Evolutionary conservation across 2,329 filamentous ascomycete genomes (phyloP).

Genomic region (Aspergillus clavatus): DNA sequence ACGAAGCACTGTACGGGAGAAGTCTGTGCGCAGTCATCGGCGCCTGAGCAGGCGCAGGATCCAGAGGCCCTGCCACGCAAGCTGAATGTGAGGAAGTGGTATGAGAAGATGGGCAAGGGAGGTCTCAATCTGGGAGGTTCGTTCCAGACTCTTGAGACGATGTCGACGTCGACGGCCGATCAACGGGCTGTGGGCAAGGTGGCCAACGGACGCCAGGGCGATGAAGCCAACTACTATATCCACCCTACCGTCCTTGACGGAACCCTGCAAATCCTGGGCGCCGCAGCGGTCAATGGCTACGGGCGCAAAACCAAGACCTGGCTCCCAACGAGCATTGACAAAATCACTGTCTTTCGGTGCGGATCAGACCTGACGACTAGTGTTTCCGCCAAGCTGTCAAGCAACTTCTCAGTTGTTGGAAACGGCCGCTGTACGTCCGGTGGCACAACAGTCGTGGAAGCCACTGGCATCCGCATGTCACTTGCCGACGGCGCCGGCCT

Average conservation of each 20-base stretch:
- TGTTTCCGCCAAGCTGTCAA: neutral
- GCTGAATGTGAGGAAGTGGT: slow-evolving; percentile 9
- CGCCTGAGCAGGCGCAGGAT: neutral
- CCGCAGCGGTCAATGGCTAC: slow-evolving; percentile 18
- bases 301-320: slow-evolving; percentile 6
- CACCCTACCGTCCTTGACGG: slow-evolving; percentile 21
- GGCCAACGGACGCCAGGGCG: neutral
- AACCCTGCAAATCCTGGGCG: slow-evolving; percentile 18
- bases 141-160: slow-evolving; percentile 10
- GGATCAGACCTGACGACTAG: slow-evolving; percentile 1
- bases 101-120: slow-evolving; percentile 11
- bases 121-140: slow-evolving; percentile 13
- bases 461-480: slow-evolving; percentile 6
- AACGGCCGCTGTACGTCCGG: neutral
- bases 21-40: neutral
- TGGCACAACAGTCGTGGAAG: neutral
- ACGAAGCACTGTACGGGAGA: slow-evolving; percentile 23
- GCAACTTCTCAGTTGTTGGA: neutral
- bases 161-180: slow-evolving; percentile 4
- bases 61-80: slow-evolving; percentile 7
- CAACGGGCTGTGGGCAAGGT: neutral
- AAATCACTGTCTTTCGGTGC: slow-evolving; percentile 16
- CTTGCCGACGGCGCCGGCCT: neutral
- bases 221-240: slow-evolving; percentile 12
- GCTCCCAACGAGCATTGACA: slow-evolving; percentile 20